Evolutionary conservation across 805 yeast species (phyloP), one percentile per base, ranked within the genome.

Genomic region (Ogataea glucozyma): DNA sequence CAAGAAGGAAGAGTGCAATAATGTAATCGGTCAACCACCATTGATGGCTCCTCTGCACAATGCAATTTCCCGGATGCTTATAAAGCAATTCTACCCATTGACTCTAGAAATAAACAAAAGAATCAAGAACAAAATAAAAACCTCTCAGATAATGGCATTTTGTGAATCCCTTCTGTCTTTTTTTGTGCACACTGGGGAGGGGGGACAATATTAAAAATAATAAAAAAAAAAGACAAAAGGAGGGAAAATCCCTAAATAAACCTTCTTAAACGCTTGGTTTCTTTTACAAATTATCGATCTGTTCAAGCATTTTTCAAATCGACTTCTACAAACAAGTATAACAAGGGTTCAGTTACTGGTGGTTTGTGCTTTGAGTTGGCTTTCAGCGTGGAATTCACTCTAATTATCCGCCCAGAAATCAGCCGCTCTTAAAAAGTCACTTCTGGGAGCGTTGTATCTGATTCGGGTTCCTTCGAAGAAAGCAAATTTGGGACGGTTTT

Each of bases 181-280:
- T 11, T 24, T 30, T 36, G 13, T 21, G 18, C 13, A 11, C 11
- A 4, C 26, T 21, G 14, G 18, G 16, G 30, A 16, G 24, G 30
- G 13, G 22, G 31, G 13, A 22, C 13, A 4, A 31, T 26, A 20
- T 11, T 12, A 26, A 19, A 24, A 22, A 22, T 18, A 24, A 23
- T 22, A 30, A 40, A 29, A 36, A 27, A 31, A 24, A 22, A 46
- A 26, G 27, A 33, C 24, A 24, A 36, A 33, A n/a, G n/a, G n/a
- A n/a, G n/a, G n/a, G n/a, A n/a, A 31, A 34, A 26, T 14, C 24
- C 31, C 14, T 7, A 9, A 21, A 26, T 31, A 11, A 24, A n/a
- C 41, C 36, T 29, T 24, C 43, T 22, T 40, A 40, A 21, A 40
- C 44, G 44, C 44, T 40, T 21, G 34, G 37, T 33, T 24, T 17